These are phyloP conservation scores for Sinapis alba DNA, from an alignment of 441 rosid genomes.

Conservation along the genomic window DNA sequence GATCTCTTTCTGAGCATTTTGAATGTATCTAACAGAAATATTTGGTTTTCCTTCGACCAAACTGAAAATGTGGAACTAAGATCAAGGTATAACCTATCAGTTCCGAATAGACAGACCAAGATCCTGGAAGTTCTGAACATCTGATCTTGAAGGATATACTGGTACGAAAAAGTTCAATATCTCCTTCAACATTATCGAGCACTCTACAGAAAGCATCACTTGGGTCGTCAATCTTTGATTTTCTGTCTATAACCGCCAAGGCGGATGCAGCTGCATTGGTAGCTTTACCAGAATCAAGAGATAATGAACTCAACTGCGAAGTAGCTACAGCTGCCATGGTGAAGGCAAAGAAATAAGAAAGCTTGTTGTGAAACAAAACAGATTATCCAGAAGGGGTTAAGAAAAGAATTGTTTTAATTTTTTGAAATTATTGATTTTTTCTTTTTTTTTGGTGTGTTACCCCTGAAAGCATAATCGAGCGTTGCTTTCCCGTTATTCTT, in stretches of 20 bases:
- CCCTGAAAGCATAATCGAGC: conserved; percentile 62
- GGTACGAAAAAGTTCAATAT: too few relatives aligned
- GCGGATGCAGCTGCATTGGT: conserved; percentile 67
- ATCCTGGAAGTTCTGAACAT: conserved; percentile 63
- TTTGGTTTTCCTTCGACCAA: background rate
- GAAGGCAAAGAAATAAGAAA: conserved; percentile 54
- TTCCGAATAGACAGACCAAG: conserved; percentile 59
- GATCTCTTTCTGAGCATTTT: conserved; percentile 13
- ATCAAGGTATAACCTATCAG: conserved; percentile 55
- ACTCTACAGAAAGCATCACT: conserved; percentile 57
- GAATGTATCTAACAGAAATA: too few relatives aligned
- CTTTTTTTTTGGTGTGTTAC: conserved; percentile 29
- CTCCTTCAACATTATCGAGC: conserved; percentile 55
- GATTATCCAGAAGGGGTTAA: background rate
- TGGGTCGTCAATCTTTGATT: conserved; percentile 65
- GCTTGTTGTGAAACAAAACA: conserved; percentile 45
- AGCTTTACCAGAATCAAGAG: conserved; percentile 64
- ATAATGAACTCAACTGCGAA: conserved; percentile 63
- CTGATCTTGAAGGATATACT: too few relatives aligned
- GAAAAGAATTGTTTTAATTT: background rate
- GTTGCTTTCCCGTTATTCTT: conserved; percentile 48
- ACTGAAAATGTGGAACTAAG: background rate
- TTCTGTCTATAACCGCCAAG: conserved; percentile 56
- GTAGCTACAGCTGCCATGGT: conserved; percentile 61
- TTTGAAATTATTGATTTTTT: background rate